phyloP scores from a whole-genome alignment of 805 yeast species.

The Pachysolen tannophilus region DNA sequence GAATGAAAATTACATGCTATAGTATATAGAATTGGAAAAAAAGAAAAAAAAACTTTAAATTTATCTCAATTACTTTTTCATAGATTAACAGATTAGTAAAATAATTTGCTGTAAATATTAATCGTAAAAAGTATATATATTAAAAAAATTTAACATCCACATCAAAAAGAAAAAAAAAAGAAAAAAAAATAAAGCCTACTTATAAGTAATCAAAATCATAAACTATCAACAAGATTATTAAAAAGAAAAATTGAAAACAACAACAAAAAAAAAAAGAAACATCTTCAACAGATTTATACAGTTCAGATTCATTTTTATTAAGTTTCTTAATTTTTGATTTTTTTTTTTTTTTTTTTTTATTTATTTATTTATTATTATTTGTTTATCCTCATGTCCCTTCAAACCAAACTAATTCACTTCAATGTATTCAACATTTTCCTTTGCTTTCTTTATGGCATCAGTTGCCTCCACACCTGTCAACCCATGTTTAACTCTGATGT shows the following conservation, averaged over 20 bases:
- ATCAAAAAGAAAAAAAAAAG: too few relatives aligned
- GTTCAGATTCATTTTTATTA: too few relatives aligned
- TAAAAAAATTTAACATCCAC: too few relatives aligned
- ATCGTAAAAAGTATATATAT: not conserved
- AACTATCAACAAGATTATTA: too few relatives aligned
- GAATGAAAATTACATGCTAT: not conserved
- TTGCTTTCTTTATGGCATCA: slow-evolving; percentile 66
- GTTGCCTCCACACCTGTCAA: slow-evolving; percentile 58
- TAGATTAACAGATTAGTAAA: not conserved
- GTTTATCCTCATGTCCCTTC: too few relatives aligned
- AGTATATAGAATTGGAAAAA: too few relatives aligned
- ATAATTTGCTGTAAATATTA: not conserved
- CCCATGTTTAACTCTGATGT: slow-evolving; percentile 85
- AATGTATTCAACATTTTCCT: slow-evolving; percentile 64
- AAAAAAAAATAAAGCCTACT: not conserved
- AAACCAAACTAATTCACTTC: slow-evolving; percentile 5
- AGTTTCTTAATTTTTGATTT: too few relatives aligned
- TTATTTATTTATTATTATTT: too few relatives aligned
- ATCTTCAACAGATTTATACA: not conserved
- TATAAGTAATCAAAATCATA: not conserved
- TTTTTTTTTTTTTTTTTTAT: too few relatives aligned
- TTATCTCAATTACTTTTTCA: not conserved
- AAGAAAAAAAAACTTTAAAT: too few relatives aligned
- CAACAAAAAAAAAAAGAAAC: too few relatives aligned
- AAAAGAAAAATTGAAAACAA: too few relatives aligned